Conservation (phyloP, 305 asterid species). For the Euphrasia arctica region DNA sequence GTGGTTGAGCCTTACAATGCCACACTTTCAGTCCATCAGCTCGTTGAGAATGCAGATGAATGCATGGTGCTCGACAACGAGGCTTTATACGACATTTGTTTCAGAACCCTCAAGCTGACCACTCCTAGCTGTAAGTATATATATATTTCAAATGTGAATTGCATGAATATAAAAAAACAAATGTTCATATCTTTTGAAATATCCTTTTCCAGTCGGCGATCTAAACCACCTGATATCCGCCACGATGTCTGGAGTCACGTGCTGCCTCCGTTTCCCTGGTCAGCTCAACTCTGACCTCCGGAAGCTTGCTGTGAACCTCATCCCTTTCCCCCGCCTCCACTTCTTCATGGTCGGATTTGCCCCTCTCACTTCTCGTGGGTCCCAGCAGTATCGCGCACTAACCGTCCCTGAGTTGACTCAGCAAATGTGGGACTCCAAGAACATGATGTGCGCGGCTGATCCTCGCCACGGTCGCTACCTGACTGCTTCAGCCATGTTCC, state of each 20-base stretch:
- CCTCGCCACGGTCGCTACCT: slow-evolving; percentile 83
- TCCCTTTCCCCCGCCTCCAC: slow-evolving; percentile 84
- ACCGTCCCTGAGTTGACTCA: slow-evolving; percentile 82
- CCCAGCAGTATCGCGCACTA: slow-evolving; percentile 78
- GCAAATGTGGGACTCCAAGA: slow-evolving; percentile 88
- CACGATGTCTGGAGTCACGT: slow-evolving; percentile 78
- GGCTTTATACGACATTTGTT: slow-evolving; percentile 74
- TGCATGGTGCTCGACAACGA: slow-evolving; percentile 84
- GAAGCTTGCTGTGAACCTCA: slow-evolving; percentile 72
- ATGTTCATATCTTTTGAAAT: slow-evolving; percentile 7
- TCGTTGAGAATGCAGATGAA: slow-evolving; percentile 85
- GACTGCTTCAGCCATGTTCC: slow-evolving; percentile 82
- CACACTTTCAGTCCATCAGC: slow-evolving; percentile 88
- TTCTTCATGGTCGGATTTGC: slow-evolving; percentile 85
- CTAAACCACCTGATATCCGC: slow-evolving; percentile 68
- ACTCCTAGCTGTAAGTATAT: slow-evolving; percentile 78
- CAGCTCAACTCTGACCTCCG: slow-evolving; percentile 78
- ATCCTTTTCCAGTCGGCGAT: slow-evolving; percentile 61
- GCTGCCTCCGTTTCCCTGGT: slow-evolving; percentile 84
- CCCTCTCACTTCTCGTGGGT: slow-evolving; percentile 74
- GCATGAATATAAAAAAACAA: not conserved
- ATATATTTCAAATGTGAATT: not conserved
- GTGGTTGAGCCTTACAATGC: slow-evolving; percentile 91
- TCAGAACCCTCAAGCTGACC: slow-evolving; percentile 77
- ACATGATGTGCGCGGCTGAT: slow-evolving; percentile 87